Evolutionary conservation across 768 basidiomycete genomes (phyloP).

Genomic region (Imleria badia): DNA sequence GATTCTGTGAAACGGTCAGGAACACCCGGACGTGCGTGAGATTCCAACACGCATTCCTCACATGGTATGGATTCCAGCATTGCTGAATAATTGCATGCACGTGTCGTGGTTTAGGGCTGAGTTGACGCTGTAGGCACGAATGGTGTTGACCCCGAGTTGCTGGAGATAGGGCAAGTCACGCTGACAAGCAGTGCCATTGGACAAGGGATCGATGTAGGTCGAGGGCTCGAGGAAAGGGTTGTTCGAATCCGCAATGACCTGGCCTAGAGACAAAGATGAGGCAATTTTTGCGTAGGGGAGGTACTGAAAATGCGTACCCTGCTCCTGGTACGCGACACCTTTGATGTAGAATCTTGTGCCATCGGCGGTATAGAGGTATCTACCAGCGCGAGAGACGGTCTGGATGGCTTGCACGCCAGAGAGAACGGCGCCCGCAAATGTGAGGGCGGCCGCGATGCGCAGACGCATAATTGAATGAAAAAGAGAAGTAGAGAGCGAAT

Average conservation of each 20-base stretch:
- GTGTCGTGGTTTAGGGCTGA: conserved; percentile 79
- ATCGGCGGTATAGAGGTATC: conserved; percentile 76
- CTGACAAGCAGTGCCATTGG: conserved; percentile 61
- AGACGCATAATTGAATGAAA: conserved; percentile 27
- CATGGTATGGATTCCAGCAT: conserved; percentile 88
- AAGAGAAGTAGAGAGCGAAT: conserved; percentile 7
- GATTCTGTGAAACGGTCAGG: conserved; percentile 49
- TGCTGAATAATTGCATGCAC: conserved; percentile 78
- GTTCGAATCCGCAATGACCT: conserved; percentile 42
- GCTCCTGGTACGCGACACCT: conserved; percentile 81
- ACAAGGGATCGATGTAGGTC: conserved; percentile 78
- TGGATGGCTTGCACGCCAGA: conserved; percentile 64
- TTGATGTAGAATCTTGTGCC: conserved; percentile 87
- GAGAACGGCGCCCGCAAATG: conserved; percentile 42
- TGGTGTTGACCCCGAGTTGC: conserved; percentile 73
- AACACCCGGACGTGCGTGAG: conserved; percentile 1
- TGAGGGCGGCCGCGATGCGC: conserved; percentile 28
- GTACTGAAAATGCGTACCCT: conserved; percentile 47
- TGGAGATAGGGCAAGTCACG: conserved; percentile 80
- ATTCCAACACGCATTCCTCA: conserved; percentile 37
- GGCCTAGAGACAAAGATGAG: conserved; percentile 28
- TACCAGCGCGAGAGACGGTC: conserved; percentile 65
- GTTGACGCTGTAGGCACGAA: conserved; percentile 87
- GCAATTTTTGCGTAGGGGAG: not conserved
- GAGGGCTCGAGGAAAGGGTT: conserved; percentile 71